Base-by-base conservation (phyloP, 2,329 filamentous ascomycete genomes). In the Anthostomella pinea region DNA sequence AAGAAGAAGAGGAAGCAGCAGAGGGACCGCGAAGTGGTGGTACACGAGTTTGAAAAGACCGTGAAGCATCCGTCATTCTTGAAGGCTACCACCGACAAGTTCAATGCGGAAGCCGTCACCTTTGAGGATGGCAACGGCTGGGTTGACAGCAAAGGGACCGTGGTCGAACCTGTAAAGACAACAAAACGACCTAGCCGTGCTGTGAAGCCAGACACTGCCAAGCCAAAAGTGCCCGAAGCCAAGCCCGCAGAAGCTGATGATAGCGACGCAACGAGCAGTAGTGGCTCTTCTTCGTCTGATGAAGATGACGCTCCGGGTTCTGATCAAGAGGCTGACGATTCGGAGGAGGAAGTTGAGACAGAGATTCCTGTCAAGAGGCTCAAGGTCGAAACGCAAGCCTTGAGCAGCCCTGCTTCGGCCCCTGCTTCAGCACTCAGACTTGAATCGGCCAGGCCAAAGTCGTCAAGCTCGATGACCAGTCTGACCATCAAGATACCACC, bases 21-120 rank as follows among this genome's bases (percentile, higher is more conserved):
- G 51, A 72, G 73, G 29, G 72, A 69, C 33, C 34, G 69, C 10
- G 78, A 85, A 41, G 72, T 83, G 2, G 69, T 87, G 4, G 75
- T 97, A 3, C 90, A 97, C 62, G 93, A 98, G 58, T 97, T 96
- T 57, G 79, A 85, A 51, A 89, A 88, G 59, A 89, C 85, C 6
- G 81, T 79, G 23, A 91, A 88, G 53, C 84, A 88, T 46, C 87
- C 89, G 0, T 85, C 78, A 4, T 96, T 95, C 57, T 63, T 96
- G 40, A 87, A 87, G 58, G 68, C 72, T 5, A 70, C 58, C 26
- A 63, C 67, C 5, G 59, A 66, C 2, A 64, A 63, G 1, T 64
- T 64, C 2, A 62, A 60, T 8, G 59, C 62, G 11, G 70, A 72
- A 30, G 59, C 69, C n/a, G 62, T 71, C 3, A 80, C 83, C 38